Conservation (phyloP, 1,139 yeast genomes). For the Diutina mesorugosa region DNA sequence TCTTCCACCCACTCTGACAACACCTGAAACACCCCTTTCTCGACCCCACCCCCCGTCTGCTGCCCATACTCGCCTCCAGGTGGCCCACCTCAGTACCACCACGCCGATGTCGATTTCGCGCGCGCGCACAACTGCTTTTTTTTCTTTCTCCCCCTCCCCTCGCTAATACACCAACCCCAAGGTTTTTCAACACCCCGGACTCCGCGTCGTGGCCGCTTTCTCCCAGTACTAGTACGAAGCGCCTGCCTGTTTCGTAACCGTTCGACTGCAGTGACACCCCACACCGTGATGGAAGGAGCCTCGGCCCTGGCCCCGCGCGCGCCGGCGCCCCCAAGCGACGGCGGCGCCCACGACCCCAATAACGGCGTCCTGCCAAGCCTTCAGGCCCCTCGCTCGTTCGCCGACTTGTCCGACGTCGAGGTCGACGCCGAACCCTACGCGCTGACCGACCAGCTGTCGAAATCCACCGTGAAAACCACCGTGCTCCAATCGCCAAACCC, state of each 20-base stretch:
- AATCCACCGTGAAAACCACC: background rate
- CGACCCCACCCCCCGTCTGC: too few species aligned
- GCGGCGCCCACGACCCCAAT: background rate
- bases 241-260: background rate
- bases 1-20: too few species aligned
- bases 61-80: too few species aligned
- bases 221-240: background rate
- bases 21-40: too few species aligned
- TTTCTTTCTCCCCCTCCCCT: background rate
- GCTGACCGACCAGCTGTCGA: background rate
- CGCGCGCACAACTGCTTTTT: background rate
- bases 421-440: background rate
- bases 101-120: background rate
- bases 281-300: background rate
- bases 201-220: background rate
- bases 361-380: background rate
- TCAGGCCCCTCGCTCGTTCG: background rate
- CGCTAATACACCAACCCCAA: background rate
- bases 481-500: background rate
- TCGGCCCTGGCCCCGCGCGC: background rate
- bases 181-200: background rate
- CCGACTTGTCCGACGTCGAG: background rate
- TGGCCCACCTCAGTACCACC: background rate
- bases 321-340: background rate
- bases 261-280: background rate